Conservation (phyloP, 2,329 filamentous ascomycete genomes). For the Epichloe aotearoae region DNA sequence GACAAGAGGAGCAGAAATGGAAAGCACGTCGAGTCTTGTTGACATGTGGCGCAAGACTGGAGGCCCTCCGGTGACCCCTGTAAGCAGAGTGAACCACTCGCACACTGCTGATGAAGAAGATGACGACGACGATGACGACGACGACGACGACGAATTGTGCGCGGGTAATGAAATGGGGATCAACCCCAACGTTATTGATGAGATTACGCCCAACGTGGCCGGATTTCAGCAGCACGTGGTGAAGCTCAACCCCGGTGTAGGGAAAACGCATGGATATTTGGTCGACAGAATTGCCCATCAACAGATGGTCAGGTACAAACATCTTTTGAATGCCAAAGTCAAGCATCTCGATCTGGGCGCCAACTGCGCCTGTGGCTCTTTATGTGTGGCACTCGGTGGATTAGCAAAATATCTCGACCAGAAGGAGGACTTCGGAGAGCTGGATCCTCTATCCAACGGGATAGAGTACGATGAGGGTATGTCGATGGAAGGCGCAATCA, state of each 20-base stretch:
- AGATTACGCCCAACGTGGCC: slow-evolving; percentile 56
- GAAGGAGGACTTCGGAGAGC: slow-evolving; percentile 43
- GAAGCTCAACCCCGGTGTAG: slow-evolving; percentile 59
- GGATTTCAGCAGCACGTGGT: slow-evolving; percentile 68
- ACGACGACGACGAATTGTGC: slow-evolving; percentile 41
- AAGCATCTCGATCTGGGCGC: slow-evolving; percentile 53
- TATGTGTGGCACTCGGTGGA: slow-evolving; percentile 58
- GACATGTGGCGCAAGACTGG: slow-evolving; percentile 39
- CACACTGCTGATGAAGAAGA: slow-evolving; percentile 1
- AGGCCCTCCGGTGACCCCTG: slow-evolving; percentile 38
- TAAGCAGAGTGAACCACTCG: slow-evolving; percentile 22
- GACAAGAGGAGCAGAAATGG: slow-evolving; percentile 12
- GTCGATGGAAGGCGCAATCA: slow-evolving; percentile 55
- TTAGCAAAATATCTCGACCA: slow-evolving; percentile 47
- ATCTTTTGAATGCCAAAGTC: slow-evolving; percentile 54
- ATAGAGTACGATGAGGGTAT: slow-evolving; percentile 46
- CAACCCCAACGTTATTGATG: slow-evolving; percentile 50
- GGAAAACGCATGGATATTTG: slow-evolving; percentile 43
- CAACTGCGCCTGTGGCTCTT: slow-evolving; percentile 45
- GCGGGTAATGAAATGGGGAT: slow-evolving; percentile 50
- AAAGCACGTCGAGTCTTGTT: slow-evolving; percentile 31
- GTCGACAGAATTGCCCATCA: slow-evolving; percentile 74
- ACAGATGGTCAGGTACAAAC: slow-evolving; percentile 67
- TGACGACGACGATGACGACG: slow-evolving; percentile 26
- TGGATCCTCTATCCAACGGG: slow-evolving; percentile 42